A percentile compares a stretch with the other conserved stretches of the same genome.
Conservation (phyloP, 805 yeast species). For the Candida rishiriensis region DNA sequence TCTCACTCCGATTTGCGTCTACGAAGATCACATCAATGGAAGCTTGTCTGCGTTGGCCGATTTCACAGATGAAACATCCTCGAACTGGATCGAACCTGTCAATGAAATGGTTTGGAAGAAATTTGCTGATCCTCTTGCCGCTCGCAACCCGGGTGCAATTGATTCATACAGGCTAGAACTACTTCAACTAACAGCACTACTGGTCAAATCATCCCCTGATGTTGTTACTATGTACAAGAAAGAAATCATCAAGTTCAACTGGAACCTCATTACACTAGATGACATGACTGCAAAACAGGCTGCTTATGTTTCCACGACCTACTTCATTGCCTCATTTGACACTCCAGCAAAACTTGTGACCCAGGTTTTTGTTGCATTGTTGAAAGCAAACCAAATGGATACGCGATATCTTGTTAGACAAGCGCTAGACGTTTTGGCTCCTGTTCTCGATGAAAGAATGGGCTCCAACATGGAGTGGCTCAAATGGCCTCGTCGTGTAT, state of each 20-base stretch:
- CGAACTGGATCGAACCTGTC: constrained; percentile 62
- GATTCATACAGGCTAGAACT: constrained; percentile 76
- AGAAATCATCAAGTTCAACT: constrained; percentile 86
- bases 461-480: constrained; percentile 70
- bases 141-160: constrained; percentile 58
- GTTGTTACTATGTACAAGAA: constrained; percentile 60
- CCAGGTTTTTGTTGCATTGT: constrained; percentile 85
- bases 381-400: constrained; percentile 81
- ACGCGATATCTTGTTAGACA: constrained; percentile 79
- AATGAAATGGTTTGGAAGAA: constrained; percentile 72
- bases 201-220: constrained; percentile 65
- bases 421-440: constrained; percentile 84
- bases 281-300: constrained; percentile 88
- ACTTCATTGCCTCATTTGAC: constrained; percentile 81
- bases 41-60: constrained; percentile 21
- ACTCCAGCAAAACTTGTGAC: constrained; percentile 86
- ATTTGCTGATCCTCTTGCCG: constrained; percentile 45
- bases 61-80: constrained; percentile 21
- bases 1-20: constrained; percentile 60
- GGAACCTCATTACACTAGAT: constrained; percentile 89
- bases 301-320: constrained; percentile 84
- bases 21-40: constrained; percentile 50
- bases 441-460: constrained; percentile 71
- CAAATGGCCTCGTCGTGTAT: constrained; percentile 89
- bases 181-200: constrained; percentile 72